Base-by-base conservation (phyloP, 495 filamentous ascomycete genomes). In the Xylaria grammica region DNA sequence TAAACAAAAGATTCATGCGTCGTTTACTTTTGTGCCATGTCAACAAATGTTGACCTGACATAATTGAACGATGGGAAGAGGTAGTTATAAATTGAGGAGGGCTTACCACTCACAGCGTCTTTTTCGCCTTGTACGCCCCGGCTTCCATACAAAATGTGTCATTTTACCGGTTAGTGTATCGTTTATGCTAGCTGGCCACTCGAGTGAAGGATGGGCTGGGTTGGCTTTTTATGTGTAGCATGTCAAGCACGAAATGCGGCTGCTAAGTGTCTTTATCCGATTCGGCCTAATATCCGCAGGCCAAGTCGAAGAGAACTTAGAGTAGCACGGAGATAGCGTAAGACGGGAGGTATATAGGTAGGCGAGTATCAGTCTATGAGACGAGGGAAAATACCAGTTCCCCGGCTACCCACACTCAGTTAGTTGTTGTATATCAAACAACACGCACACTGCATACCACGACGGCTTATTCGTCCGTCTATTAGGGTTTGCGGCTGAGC, bases 251-350 rank as follows among this genome's bases (percentile, higher is more conserved):
- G 27, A 22, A 40, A 3, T 49, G 42, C 50, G 52, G 38, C 61
- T 63, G 50, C 29, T 63, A 48, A 52, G 49, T 40, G 40, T 56
- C 29, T 45, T 49, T 63, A 63, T 63, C 40, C 44, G 61, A 49
- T 34, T 29, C 52, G 50, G 36, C 52, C 32, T 56, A 40, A 36
- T 44, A 40, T 64, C 52, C 44, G 45, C 19, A 55, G 11, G 20
- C 22, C 44, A 20, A 17, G 53, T 64, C 22, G 62, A 55, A 55
- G 40, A 34, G 36, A 34, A 17, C 17, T 34, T 24, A 24, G 38
- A 46, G 44, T 6, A 29, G 27, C n/a, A n/a, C n/a, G 20, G 42
- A 42, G 19, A 38, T 17, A 26, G n/a, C 34, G 26, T 62, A n/a
- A 44, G 48, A 44, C 38, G 50, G 49, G 20, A 52, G 60, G 2